Evolutionary conservation across 139 green algal species (phyloP).

Genomic region (Micractinium sp.): DNA sequence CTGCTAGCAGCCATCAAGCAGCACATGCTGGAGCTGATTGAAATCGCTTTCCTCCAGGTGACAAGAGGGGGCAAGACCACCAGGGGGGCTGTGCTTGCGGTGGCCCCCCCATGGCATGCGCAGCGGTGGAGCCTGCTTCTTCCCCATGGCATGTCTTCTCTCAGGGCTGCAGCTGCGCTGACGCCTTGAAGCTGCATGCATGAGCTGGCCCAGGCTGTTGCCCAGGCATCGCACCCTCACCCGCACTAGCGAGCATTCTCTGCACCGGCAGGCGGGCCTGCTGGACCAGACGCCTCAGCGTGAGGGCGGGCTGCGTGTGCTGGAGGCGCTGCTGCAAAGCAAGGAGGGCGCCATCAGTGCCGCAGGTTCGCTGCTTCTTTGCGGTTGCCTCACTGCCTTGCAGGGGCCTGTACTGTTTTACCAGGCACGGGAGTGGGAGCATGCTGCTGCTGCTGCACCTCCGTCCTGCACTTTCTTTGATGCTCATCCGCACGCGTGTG

Average conservation of each 20-base stretch:
- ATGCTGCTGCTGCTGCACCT: too few relatives aligned
- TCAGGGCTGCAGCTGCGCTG: too few relatives aligned
- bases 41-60: not conserved
- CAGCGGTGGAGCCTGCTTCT: too few relatives aligned
- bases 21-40: slow-evolving; percentile 24
- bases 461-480: too few relatives aligned
- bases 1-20: slow-evolving; percentile 11
- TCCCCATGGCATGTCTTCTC: too few relatives aligned
- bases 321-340: slow-evolving; percentile 26
- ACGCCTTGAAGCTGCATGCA: too few relatives aligned
- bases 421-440: too few relatives aligned
- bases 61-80: not conserved
- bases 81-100: too few relatives aligned
- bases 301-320: slow-evolving; percentile 25
- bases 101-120: too few relatives aligned
- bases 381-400: not conserved
- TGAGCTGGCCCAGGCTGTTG: too few relatives aligned
- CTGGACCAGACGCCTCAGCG: slow-evolving; percentile 42
- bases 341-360: slow-evolving; percentile 2
- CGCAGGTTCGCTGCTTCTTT: not conserved
- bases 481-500: too few relatives aligned
- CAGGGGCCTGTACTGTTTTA: too few relatives aligned
- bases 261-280: slow-evolving; percentile 29
- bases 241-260: not conserved
- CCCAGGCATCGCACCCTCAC: not conserved